Conservation (phyloP, 148 eudicot species). For the Nepenthes mirabilis region DNA sequence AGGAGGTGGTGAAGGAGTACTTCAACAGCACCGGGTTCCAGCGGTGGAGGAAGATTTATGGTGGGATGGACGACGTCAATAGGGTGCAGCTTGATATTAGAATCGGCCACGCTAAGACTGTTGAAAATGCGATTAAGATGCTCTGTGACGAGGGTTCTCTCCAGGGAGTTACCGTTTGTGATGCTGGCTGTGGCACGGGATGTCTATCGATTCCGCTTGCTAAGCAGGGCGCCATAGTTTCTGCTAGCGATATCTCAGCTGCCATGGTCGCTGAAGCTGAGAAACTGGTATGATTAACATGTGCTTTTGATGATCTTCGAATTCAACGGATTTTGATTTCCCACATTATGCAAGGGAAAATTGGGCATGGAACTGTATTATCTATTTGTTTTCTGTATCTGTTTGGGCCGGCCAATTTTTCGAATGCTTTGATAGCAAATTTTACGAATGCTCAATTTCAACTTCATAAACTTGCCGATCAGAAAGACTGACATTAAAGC, state of each 20-base stretch:
- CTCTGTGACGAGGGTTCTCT: constrained; percentile 52
- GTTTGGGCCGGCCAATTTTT: too few species aligned
- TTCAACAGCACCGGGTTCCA: constrained; percentile 80
- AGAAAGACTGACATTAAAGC: too few species aligned
- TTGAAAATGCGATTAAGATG: constrained; percentile 71
- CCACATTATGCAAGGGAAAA: too few species aligned
- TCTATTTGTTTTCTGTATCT: too few species aligned
- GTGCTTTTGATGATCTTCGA: not conserved
- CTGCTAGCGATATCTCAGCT: constrained; percentile 86
- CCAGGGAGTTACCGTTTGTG: constrained; percentile 68
- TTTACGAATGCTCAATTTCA: too few species aligned
- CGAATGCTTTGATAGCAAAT: too few species aligned
- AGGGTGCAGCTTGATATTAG: constrained; percentile 77
- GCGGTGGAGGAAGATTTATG: constrained; percentile 90
- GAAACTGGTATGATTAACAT: constrained; percentile 29
- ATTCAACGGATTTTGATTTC: too few species aligned
- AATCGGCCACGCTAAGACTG: constrained; percentile 84
- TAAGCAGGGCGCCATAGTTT: constrained; percentile 64
- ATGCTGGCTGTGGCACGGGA: constrained; percentile 99
- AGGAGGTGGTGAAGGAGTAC: constrained; percentile 92
- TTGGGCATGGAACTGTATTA: too few species aligned
- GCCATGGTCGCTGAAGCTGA: constrained; percentile 96
- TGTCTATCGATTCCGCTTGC: constrained; percentile 72
- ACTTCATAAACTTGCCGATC: too few species aligned
- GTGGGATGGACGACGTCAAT: constrained; percentile 82